Percentiles rank a stretch among this genome's conserved stretches.
Evolutionary conservation across 768 basidiomycete species (phyloP).

Genomic region (Tricholoma flavovirens): DNA sequence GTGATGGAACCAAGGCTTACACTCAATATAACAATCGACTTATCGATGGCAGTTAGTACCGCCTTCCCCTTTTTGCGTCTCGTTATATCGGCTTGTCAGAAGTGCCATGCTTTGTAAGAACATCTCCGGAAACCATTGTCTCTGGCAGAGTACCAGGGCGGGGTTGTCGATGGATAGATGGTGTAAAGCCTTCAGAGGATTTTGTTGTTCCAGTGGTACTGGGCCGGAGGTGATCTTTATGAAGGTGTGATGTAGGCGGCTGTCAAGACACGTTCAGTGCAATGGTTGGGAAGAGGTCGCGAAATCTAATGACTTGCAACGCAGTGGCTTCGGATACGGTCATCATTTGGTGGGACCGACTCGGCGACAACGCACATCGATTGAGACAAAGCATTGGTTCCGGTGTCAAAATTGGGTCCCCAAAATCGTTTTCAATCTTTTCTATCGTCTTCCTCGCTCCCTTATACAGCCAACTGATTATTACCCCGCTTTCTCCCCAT

Average conservation of each 20-base stretch:
- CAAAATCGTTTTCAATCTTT: slow-evolving; percentile 14
- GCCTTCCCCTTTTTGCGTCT: slow-evolving; percentile 41
- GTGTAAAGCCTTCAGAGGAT: not conserved
- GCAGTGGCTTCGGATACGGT: slow-evolving; percentile 7
- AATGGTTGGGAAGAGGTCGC: slow-evolving; percentile 15
- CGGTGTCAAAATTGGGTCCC: slow-evolving; percentile 30
- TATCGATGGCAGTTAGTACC: slow-evolving; percentile 99
- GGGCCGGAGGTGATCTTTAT: not conserved
- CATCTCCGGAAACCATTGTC: slow-evolving; percentile 37
- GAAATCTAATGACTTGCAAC: slow-evolving; percentile 24
- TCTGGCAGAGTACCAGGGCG: slow-evolving; percentile 24
- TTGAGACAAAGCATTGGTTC: slow-evolving; percentile 38
- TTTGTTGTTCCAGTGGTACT: not conserved
- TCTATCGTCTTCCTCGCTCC: slow-evolving; percentile 27
- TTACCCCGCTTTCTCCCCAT: slow-evolving; percentile 34
- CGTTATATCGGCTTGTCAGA: slow-evolving; percentile 20
- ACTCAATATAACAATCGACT: slow-evolving; percentile 96
- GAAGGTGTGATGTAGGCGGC: not conserved
- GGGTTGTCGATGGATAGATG: not conserved
- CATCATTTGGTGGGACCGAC: slow-evolving; percentile 6
- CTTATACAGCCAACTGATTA: slow-evolving; percentile 44
- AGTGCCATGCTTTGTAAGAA: slow-evolving; percentile 21
- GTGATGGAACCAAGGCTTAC: slow-evolving; percentile 89
- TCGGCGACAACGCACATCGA: slow-evolving; percentile 9
- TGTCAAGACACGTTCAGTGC: slow-evolving; percentile 7